Conservation (phyloP, 495 filamentous ascomycete genomes). For the Pyronema omphalodes region DNA sequence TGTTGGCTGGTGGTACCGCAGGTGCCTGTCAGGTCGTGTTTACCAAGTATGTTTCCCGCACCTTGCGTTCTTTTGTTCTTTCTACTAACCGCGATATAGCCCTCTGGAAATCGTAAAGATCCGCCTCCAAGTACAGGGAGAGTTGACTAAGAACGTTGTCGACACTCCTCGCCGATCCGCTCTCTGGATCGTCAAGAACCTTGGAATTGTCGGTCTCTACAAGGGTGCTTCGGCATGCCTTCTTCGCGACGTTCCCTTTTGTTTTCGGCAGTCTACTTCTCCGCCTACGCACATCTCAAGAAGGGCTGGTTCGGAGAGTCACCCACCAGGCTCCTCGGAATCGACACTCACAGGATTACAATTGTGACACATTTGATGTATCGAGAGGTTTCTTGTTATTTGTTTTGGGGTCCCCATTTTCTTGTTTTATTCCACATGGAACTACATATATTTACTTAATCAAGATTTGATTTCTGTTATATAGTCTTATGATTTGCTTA, state of each 20-base stretch:
- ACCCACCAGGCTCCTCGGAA: slow-evolving; percentile 67
- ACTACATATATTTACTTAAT: no score
- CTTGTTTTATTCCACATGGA: no score
- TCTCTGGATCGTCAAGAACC: slow-evolving; percentile 90
- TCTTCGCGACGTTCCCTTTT: slow-evolving; percentile 91
- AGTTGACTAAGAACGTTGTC: slow-evolving; percentile 75
- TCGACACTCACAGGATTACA: no score
- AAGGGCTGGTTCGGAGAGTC: slow-evolving; percentile 82
- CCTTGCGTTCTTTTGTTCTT: no score
- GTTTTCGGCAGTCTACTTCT: slow-evolving; percentile 98
- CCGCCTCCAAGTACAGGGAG: slow-evolving; percentile 89
- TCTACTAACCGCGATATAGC: slow-evolving; percentile 43
- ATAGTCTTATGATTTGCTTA: no score
- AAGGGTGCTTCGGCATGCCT: slow-evolving; percentile 92
- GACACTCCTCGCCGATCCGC: slow-evolving; percentile 72
- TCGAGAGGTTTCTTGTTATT: no score
- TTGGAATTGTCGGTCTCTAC: slow-evolving; percentile 89
- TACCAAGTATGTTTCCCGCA: no score
- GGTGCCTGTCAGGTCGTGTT: slow-evolving; percentile 94
- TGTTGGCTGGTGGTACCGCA: slow-evolving; percentile 77
- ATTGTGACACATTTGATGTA: no score
- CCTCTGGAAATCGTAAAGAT: slow-evolving; percentile 99
- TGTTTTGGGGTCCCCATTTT: no score
- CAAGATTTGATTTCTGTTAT: no score
- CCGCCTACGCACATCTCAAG: slow-evolving; percentile 87